Percentiles rank a stretch among this genome's conserved stretches.
Conservation (phyloP, 768 basidiomycete genomes). For the Amanita rimosa region DNA sequence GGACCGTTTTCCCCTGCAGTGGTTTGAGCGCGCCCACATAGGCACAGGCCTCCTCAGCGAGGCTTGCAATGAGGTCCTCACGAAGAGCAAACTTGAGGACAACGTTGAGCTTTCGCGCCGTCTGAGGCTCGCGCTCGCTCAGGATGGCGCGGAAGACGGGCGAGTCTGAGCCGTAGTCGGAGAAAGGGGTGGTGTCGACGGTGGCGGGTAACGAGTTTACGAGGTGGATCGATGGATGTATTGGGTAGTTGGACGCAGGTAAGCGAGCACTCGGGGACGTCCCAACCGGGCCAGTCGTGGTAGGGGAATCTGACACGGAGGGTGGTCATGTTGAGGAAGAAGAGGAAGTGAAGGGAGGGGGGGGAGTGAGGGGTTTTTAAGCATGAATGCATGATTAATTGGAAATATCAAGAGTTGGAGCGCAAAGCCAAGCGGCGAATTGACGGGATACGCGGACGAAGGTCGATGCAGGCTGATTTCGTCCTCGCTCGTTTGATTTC, state of each 20-base stretch:
- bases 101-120: conserved; percentile 8
- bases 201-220: conserved; percentile 14
- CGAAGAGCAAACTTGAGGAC: conserved; percentile 29
- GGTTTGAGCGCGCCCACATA: conserved; percentile 19
- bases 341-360: too few species aligned
- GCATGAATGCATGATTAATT: too few species aligned
- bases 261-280: conserved; percentile 18
- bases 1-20: conserved; percentile 23
- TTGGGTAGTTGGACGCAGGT: conserved; percentile 10
- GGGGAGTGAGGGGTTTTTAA: too few species aligned
- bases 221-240: conserved; percentile 1
- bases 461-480: too few species aligned
- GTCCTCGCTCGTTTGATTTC: too few species aligned
- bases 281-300: conserved; percentile 24
- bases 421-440: too few species aligned
- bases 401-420: too few species aligned
- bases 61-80: conserved; percentile 22
- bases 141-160: conserved; percentile 24
- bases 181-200: conserved; percentile 19
- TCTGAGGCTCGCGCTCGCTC: conserved; percentile 8
- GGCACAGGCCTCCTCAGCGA: conserved; percentile 22
- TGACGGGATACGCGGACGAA: too few species aligned
- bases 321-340: conserved; percentile 11
- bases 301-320: conserved; percentile 23
- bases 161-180: conserved; percentile 26